These are phyloP conservation scores for Noccaea caerulescens DNA, from an alignment of 345 rosid genomes.

Conservation along the genomic window DNA sequence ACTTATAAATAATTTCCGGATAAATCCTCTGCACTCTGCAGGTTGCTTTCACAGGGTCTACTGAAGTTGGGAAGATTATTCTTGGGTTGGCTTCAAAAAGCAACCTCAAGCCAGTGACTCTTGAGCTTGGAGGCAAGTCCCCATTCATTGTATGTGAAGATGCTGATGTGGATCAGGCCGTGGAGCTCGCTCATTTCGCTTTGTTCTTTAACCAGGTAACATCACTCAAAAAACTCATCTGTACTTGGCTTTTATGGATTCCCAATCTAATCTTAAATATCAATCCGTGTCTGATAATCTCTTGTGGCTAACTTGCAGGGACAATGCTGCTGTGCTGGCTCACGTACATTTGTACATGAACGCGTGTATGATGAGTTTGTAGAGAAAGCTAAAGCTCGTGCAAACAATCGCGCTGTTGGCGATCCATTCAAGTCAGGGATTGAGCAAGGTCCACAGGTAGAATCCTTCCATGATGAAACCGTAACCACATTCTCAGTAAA, in stretches of 20 bases:
- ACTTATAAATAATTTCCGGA: not conserved
- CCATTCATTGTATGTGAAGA: constrained; percentile 94
- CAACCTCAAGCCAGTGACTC: constrained; percentile 89
- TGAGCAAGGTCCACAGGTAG: constrained; percentile 98
- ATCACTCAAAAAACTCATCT: constrained; percentile 4
- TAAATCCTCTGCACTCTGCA: constrained; percentile 44
- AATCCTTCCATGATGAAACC: constrained; percentile 20
- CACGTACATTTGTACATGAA: constrained; percentile 95
- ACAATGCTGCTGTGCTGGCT: constrained; percentile 95
- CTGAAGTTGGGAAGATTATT: constrained; percentile 67
- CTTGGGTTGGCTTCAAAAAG: constrained; percentile 75
- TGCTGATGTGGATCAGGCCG: constrained; percentile 91
- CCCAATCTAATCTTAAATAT: not conserved
- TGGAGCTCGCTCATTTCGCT: constrained; percentile 79
- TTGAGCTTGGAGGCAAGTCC: constrained; percentile 99
- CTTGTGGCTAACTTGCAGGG: constrained; percentile 56
- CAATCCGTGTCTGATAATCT: not conserved
- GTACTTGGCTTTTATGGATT: not conserved
- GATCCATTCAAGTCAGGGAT: constrained; percentile 84
- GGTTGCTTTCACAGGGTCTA: constrained; percentile 97
- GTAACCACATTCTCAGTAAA: constrained; percentile 9
- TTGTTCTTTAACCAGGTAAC: constrained; percentile 91
- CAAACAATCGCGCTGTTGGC: constrained; percentile 68
- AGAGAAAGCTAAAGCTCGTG: constrained; percentile 85
- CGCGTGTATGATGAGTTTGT: constrained; percentile 77